Evolutionary conservation across 805 yeast species (phyloP).

Genomic region (Yarrowia keelungensis): DNA sequence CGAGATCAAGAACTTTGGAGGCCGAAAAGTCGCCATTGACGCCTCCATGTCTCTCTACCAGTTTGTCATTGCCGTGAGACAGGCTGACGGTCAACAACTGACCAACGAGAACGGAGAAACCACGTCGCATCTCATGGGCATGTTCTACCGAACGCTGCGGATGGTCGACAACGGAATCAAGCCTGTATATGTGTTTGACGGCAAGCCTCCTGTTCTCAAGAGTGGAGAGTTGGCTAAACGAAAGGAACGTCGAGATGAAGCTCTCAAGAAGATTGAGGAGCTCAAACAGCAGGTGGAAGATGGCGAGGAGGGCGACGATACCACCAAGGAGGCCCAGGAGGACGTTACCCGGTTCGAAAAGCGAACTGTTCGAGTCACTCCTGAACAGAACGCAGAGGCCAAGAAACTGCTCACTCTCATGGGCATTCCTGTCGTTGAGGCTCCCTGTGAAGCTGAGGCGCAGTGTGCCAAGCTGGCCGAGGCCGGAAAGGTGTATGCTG

Average conservation of each 20-base stretch:
- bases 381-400: constrained; percentile 94
- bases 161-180: constrained; percentile 93
- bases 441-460: constrained; percentile 99
- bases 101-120: constrained; percentile 91
- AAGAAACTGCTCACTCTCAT: constrained; percentile 76
- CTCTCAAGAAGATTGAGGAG: constrained; percentile 74
- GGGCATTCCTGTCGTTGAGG: constrained; percentile 95
- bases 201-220: constrained; percentile 94
- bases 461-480: constrained; percentile 94
- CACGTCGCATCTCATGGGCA: constrained; percentile 90
- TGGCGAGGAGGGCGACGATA: constrained; percentile 24
- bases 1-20: constrained; percentile 86
- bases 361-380: constrained; percentile 85
- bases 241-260: constrained; percentile 78
- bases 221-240: constrained; percentile 93
- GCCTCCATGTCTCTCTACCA: constrained; percentile 94
- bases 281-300: constrained; percentile 57
- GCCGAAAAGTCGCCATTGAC: constrained; percentile 94
- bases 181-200: constrained; percentile 97
- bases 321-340: constrained; percentile 69
- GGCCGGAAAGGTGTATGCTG: constrained; percentile 91
- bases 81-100: constrained; percentile 93
- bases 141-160: constrained; percentile 90
- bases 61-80: constrained; percentile 94
- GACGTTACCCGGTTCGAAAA: constrained; percentile 79